These are phyloP conservation scores for Cyberlindnera sargentensis DNA, from an alignment of 805 yeast species.

Conservation along the genomic window DNA sequence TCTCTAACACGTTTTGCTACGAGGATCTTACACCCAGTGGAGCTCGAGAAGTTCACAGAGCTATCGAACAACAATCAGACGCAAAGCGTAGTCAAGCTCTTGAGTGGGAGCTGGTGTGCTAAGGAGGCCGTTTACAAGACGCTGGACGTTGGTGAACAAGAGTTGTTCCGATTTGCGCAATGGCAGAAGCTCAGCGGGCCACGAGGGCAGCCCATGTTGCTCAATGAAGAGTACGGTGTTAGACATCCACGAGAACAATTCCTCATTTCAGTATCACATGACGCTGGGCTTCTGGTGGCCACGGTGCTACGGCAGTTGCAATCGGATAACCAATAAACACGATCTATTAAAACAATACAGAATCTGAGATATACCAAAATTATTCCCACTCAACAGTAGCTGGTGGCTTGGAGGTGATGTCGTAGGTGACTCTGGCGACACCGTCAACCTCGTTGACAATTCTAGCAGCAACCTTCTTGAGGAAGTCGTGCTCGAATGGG, in stretches of 20 bases:
- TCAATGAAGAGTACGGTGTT: constrained; percentile 26
- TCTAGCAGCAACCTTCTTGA: constrained; percentile 89
- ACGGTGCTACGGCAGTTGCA: constrained; percentile 39
- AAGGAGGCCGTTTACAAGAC: constrained; percentile 72
- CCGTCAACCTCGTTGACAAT: constrained; percentile 98
- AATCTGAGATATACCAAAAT: neutral
- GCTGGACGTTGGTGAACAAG: constrained; percentile 42
- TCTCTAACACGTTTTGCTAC: constrained; percentile 32
- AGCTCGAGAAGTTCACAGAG: constrained; percentile 30
- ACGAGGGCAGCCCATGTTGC: constrained; percentile 39
- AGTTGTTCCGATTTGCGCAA: constrained; percentile 42
- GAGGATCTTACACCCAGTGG: constrained; percentile 45
- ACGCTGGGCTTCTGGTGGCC: constrained; percentile 51
- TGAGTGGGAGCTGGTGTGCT: constrained; percentile 63
- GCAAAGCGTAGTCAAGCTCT: constrained; percentile 25
- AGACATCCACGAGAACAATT: constrained; percentile 36
- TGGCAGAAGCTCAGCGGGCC: constrained; percentile 46
- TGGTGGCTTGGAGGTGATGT: constrained; percentile 98
- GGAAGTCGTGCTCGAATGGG: constrained; percentile 84
- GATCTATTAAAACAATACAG: neutral
- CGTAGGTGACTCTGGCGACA: constrained; percentile 98
- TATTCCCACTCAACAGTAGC: constrained; percentile 99
- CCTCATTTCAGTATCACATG: constrained; percentile 56
- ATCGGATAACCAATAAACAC: neutral
- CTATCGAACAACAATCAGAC: constrained; percentile 15